Base-by-base conservation (phyloP, 2,329 filamentous ascomycete species). In the Bipolaris sorokiniana region DNA sequence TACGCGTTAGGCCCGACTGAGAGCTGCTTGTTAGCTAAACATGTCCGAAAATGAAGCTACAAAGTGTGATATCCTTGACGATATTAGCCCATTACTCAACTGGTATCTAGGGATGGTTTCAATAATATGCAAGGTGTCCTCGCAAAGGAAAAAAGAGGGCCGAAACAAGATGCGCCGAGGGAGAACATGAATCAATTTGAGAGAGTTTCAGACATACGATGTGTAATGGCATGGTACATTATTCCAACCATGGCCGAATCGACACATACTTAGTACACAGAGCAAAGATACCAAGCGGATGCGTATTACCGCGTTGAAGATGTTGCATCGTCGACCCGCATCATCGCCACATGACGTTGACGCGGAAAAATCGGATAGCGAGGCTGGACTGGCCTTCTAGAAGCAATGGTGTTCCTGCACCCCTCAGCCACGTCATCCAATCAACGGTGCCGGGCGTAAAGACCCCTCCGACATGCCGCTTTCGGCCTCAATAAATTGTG, bases 401-500 rank as follows among this genome's bases (percentile, higher is more conserved):
- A 57, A 48, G 50, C 10, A 37, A n/a, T 28, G 20, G 13, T 18
- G 42, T 45, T 16, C 42, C 42, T 45, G 42, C 26, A 23, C 23
- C 37, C n/a, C 28, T 31, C 26, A 31, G 42, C 42, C 42, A 45
- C 42, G 42, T 45, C 42, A 45, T 45, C 42, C 42, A 45, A 45
- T 45, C 42, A 45, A 6, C 26, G 26, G 23, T 7, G n/a, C 10
- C 42, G 26, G 23, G 41, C 7, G 6, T 7, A 18, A 31, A 9
- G n/a, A 45, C 48, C 48, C 48, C 48, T 51, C 38, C 51, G 56
- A 48, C 45, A 48, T 44, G 54, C 66, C 66, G 66, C 59, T 56
- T 59, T 63, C 61, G 59, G 58, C 55, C 52, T 59, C 57, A 58
- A 61, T 66, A 66, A 66, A 63, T 66, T 64, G 48, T 62, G 51